Base-by-base conservation (phyloP, 192 early-diverging fungal species). In the Funneliformis geosporum region DNA sequence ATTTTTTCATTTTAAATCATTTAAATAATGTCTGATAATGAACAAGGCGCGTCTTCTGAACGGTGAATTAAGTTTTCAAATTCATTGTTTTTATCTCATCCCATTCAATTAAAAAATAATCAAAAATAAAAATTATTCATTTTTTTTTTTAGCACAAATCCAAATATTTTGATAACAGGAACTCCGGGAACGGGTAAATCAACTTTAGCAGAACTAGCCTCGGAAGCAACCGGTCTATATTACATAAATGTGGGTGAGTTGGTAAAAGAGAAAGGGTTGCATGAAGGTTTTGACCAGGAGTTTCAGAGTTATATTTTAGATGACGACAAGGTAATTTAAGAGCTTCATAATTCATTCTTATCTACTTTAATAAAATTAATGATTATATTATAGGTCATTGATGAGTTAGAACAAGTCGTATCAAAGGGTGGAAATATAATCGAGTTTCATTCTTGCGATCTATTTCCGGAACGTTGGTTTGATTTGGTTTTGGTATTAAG, bases 391-490 rank as follows among this genome's bases (percentile, higher is more conserved):
- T n/a, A n/a, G 91, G 89, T 99, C 4, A 85, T 96, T 6, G 97
- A 99, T 81, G 95, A 97, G 87, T 87, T 99, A 84, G 97, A 99
- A 85, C 87, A 86, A 5, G 83, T 87, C 81, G 88, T 99, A 90
- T 86, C 82, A 5, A 82, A 84, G 60, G 97, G 97, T 50, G 96
- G 96, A 44, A 91, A 91, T 75, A 89, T 98, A 66, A 92, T 99
- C 1, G 97, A 99, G 80, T 97, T 95, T 78, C 97, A 99, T 83
- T 93, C 95, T 9, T 97, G 95, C 80, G 97, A 93, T 46, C 91
- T 99, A 74, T 99, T 99, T 81, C 97, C 97, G 2, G 96, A 99
- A 88, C 87, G 96, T 65, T 98, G 96, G 96, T 98, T 99, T 83
- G 97, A 99, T 80, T 89, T 99, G 38, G 94, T 99, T 7, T 89